Evolutionary conservation across 1,284 basidiomycete species (phyloP).

Genomic region (Trichosporon faecale): DNA sequence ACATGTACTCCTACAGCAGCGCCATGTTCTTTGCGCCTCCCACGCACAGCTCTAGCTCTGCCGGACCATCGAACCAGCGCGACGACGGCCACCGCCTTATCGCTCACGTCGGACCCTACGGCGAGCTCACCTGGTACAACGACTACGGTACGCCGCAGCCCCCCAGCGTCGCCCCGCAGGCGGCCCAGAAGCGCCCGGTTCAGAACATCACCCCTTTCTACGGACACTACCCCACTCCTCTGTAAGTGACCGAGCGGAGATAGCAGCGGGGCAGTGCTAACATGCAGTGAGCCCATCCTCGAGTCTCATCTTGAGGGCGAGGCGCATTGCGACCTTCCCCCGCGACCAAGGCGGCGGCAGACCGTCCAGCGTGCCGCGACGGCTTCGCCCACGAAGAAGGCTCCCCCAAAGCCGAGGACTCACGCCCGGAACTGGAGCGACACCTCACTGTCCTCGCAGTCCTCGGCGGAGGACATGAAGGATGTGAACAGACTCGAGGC

Average conservation of each 20-base stretch:
- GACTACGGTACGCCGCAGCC: neutral
- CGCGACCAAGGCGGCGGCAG: neutral
- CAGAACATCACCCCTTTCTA: neutral
- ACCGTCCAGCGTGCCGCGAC: neutral
- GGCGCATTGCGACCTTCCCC: neutral
- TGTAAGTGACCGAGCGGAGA: neutral
- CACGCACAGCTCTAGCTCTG: slow-evolving; percentile 6
- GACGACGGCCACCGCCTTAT: slow-evolving; percentile 4
- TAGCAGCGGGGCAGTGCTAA: neutral
- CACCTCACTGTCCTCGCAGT: neutral
- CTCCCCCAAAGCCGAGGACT: neutral
- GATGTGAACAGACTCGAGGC: neutral
- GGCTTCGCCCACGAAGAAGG: neutral
- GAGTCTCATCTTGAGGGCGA: slow-evolving; percentile 2
- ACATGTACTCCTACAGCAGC: slow-evolving; percentile 1
- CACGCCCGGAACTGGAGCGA: neutral
- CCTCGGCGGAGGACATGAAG: neutral
- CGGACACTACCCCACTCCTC: slow-evolving; percentile 8
- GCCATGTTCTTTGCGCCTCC: slow-evolving; percentile 5
- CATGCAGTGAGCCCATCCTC: slow-evolving; percentile 1
- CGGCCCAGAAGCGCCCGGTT: neutral
- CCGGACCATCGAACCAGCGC: neutral
- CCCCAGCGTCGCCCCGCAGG: neutral
- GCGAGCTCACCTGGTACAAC: slow-evolving; percentile 8
- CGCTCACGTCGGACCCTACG: slow-evolving; percentile 4